Percentiles rank a stretch among this genome's conserved stretches.
phyloP scores from a whole-genome alignment of 2,329 filamentous ascomycete genomes.

The Penicillium freii region DNA sequence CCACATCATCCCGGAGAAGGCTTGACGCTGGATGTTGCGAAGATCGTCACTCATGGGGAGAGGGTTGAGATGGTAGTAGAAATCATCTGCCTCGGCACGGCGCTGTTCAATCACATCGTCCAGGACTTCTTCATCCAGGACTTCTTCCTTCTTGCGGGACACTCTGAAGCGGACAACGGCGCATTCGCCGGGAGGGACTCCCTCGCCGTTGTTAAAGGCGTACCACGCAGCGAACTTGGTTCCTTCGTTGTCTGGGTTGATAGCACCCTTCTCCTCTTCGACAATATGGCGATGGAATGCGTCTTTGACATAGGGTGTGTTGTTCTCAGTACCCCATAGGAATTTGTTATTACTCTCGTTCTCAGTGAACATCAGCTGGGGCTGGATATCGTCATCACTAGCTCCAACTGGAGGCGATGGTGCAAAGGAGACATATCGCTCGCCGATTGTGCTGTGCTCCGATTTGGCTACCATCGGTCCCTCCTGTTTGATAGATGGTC shows the following conservation, averaged over 20 bases:
- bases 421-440: slow-evolving; percentile 79
- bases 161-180: slow-evolving; percentile 92
- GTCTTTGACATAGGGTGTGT: slow-evolving; percentile 85
- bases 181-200: slow-evolving; percentile 85
- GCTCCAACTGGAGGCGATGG: slow-evolving; percentile 83
- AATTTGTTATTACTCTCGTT: slow-evolving; percentile 86
- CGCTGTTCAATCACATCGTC: slow-evolving; percentile 87
- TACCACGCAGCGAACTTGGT: slow-evolving; percentile 94
- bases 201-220: slow-evolving; percentile 83
- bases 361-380: slow-evolving; percentile 85
- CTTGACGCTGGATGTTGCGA: slow-evolving; percentile 91
- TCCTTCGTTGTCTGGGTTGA: slow-evolving; percentile 76
- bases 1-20: slow-evolving; percentile 97
- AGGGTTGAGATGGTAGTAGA: slow-evolving; percentile 90
- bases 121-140: slow-evolving; percentile 88
- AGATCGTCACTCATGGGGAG: slow-evolving; percentile 91
- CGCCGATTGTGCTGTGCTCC: slow-evolving; percentile 76
- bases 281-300: slow-evolving; percentile 90
- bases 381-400: slow-evolving; percentile 78
- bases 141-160: slow-evolving; percentile 70
- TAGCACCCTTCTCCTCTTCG: slow-evolving; percentile 71
- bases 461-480: slow-evolving; percentile 69
- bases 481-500: slow-evolving; percentile 71
- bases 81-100: slow-evolving; percentile 88
- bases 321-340: slow-evolving; percentile 76